Evolutionary conservation across 768 basidiomycete species (phyloP), one percentile per base, ranked within the genome.

Genomic region (Epithele typhae): DNA sequence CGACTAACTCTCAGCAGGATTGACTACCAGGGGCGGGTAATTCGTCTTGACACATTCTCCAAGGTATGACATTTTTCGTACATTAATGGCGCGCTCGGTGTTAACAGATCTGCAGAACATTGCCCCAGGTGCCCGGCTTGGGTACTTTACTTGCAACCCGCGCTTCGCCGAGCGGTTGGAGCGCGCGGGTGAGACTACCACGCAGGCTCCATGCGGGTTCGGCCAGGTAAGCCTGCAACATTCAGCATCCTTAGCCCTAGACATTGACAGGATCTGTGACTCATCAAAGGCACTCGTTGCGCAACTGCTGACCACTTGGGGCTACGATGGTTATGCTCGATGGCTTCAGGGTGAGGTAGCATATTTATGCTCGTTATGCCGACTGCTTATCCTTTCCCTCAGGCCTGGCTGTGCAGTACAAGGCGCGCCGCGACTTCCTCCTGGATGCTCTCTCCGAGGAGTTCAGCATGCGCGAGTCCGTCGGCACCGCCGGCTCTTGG

Each of bases 21-120:
- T 56, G 89, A 92, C 61, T 79, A 78, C 51, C 78, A 92, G 62
- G 90, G 89, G 3, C 79, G 90, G 24, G 90, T 94, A 35, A 79
- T 94, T 47, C 82, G 88, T 3, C 66, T 92, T 27, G 91, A 92
- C 58, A 82, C 82, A 0, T 87, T 88, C 60, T 84, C 81, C 30
- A 89, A 88, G 78, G 83, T 78, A 38, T 27, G 51, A 22, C 19
- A 7, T 32, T 19, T 33, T 18, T 12, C 14, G 21, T 10, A 19
- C 45, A 15, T 33, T 30, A 9, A 17, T 32, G n/a, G 14, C 23
- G 7, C 21, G n/a, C 35, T 12, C 5, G 14, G 5, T n/a, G 17
- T 47, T 21, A 37, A 25, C 24, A 39, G 41, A 55, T 50, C 52
- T 52, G 17, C 57, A 91, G 84, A 86, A 81, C 3, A 77, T 91